These are phyloP conservation scores for Prunus mongolica DNA, from an alignment of 306 rosid species.

Conservation along the genomic window DNA sequence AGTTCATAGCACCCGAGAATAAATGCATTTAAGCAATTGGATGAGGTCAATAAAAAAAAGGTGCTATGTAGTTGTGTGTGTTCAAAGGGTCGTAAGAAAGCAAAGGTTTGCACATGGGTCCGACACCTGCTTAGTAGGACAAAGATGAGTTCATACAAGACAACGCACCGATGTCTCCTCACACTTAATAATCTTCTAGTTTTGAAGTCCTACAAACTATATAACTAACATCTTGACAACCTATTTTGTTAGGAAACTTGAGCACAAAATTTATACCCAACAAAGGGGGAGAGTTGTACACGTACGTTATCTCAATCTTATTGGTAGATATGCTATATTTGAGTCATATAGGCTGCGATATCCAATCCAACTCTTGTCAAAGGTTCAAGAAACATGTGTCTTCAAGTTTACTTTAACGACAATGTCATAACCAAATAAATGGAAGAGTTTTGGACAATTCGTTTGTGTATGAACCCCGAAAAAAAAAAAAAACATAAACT, in stretches of 20 bases:
- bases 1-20: not conserved
- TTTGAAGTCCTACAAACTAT: not conserved
- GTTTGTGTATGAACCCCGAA: not conserved
- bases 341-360: not conserved
- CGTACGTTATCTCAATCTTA: not conserved
- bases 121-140: too few species aligned
- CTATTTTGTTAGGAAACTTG: not conserved
- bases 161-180: too few species aligned
- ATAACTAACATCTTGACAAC: not conserved
- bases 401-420: not conserved
- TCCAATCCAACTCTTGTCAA: not conserved
- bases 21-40: not conserved
- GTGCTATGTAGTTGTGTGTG: too few species aligned
- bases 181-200: not conserved
- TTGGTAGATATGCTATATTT: not conserved
- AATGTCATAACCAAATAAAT: not conserved
- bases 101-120: too few species aligned
- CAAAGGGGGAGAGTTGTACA: not conserved
- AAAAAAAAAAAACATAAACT: not conserved
- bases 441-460: not conserved
- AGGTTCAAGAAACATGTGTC: not conserved
- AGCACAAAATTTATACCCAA: not conserved
- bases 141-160: too few species aligned
- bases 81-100: too few species aligned
- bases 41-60: not conserved